Evolutionary conservation across 2,329 filamentous ascomycete species (phyloP), one percentile per base, ranked within the genome.

Genomic region (Beauveria scarabaeidicola): DNA sequence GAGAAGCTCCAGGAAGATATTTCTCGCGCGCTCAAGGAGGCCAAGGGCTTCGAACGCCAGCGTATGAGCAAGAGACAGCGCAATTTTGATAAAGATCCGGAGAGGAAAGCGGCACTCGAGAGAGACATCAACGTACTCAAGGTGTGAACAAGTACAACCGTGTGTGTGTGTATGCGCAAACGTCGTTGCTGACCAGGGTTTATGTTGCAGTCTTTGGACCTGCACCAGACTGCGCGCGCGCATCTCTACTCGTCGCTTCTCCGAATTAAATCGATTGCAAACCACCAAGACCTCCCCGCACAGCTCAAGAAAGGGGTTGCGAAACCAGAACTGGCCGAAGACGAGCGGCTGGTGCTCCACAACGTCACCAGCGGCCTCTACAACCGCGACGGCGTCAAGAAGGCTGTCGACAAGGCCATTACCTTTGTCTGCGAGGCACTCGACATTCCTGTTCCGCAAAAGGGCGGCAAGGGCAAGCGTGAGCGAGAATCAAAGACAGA

Each of bases 41-140:
- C 86, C 60, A 90, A 89, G 69, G 86, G 86, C 51, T 88, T 90
- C 68, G 89, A 93, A 75, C 81, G 89, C 50, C 90, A 93, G 73
- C 89, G 91, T 64, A 80, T 89, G 61, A 81, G 86, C 62, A 87
- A 84, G 70, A 76, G 80, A 46, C 71, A 82, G 15, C 77, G 73
- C 53, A 80, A 83, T 29, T 73, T 74, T 56, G 77, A 75, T 55
- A 66, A 74, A 17, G 69, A 72, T 2, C 64, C 73, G 9, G 79
- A 80, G 48, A 83, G 85, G 67, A 74, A 82, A 23, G 74, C 76
- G 61, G 77, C 88, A 21, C 74, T 92, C 36, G 82, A 89, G 63
- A 79, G 81, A 38, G 89, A 85, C 67, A 68, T 84, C 48, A 69
- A 74, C 0, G 78, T 83, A 9, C 68, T 85, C 13, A 85, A 83